Base-by-base conservation (phyloP, 2,329 filamentous ascomycete genomes). In the Cercospora zeae-maydis region DNA sequence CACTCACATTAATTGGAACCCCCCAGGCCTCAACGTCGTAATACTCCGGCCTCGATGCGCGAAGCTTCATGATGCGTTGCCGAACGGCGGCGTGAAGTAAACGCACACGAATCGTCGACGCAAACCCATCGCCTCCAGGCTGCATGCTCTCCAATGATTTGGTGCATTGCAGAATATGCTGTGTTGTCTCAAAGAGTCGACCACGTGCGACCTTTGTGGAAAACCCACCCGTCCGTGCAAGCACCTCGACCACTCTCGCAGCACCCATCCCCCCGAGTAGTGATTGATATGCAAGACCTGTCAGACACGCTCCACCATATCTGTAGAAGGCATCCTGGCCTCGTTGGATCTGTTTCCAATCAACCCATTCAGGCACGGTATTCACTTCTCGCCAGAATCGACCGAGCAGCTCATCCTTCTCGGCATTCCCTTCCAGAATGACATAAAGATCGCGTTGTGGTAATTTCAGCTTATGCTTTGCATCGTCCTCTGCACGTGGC, bases 241-340 rank as follows among this genome's bases (percentile, higher is more conserved):
- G 80, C 0, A 89, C 91, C 74, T 93, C 89, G 9, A 90, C 88
- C 0, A 92, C 86, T 34, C 89, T 81, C 7, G 83, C 84, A n/a
- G 88, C 86, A 3, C 86, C 89, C 87, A 90, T 88, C 2, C 88
- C 88, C 4, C 88, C 88, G 1, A 91, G 78, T 0, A 90, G 77
- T 5, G 85, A 87, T 67, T 89, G 83, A 71, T 87, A 89, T 8
- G 86, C 83, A 52, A 88, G 81, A 49, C 76, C 86, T 7, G 86
- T 88, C 19, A 92, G 75, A 21, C 84, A 83, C 0, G 88, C 84
- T 0, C 85, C 86, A 16, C 85, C 88, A 74, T 92, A 93, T 36
- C 90, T 84, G 74, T 91, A 92, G 71, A 92, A 91, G 0, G 92
- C 84, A 68, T 89, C 84, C 73, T 93, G 90, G 0, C 90, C 90